Percentiles rank a stretch among this genome's conserved stretches.
Evolutionary conservation across 2,329 filamentous ascomycete species (phyloP).

Genomic region (Talaromyces sp.): DNA sequence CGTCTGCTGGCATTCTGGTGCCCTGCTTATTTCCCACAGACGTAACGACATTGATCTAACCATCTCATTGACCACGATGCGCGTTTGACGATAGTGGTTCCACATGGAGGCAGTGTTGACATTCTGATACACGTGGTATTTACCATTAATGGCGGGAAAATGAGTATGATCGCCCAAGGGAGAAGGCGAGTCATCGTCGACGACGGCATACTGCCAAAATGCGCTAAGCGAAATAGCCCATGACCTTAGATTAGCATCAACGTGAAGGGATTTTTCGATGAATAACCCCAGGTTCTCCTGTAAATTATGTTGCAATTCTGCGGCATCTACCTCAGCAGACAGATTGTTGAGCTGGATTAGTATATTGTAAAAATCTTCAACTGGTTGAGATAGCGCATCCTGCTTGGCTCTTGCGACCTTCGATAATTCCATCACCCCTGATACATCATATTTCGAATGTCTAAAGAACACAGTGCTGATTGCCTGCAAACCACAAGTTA

Average conservation of each 20-base stretch:
- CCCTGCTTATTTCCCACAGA: neutral
- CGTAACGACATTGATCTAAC: neutral
- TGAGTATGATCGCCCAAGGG: neutral
- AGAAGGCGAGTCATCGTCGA: neutral
- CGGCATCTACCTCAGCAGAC: constrained; percentile 6
- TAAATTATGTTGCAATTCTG: neutral
- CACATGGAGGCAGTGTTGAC: constrained; percentile 16
- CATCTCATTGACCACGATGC: constrained; percentile 16
- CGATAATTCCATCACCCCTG: constrained; percentile 11
- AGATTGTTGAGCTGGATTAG: constrained; percentile 14
- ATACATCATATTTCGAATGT: constrained; percentile 3
- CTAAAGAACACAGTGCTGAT: constrained; percentile 14
- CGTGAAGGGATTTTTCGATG: constrained; percentile 5
- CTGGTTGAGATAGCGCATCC: neutral
- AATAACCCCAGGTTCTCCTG: neutral
- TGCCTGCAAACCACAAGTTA: neutral
- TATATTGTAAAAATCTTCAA: constrained; percentile 15
- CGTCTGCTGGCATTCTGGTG: neutral
- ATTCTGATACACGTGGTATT: constrained; percentile 19
- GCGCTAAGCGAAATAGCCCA: constrained; percentile 14
- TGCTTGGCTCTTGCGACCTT: constrained; percentile 2
- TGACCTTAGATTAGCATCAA: constrained; percentile 14
- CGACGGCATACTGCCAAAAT: constrained; percentile 12
- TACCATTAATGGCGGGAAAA: constrained; percentile 9
- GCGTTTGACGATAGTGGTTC: constrained; percentile 21